Base-by-base conservation (phyloP, 1,284 basidiomycete genomes). In the Vanrija pseudolonga region DNA sequence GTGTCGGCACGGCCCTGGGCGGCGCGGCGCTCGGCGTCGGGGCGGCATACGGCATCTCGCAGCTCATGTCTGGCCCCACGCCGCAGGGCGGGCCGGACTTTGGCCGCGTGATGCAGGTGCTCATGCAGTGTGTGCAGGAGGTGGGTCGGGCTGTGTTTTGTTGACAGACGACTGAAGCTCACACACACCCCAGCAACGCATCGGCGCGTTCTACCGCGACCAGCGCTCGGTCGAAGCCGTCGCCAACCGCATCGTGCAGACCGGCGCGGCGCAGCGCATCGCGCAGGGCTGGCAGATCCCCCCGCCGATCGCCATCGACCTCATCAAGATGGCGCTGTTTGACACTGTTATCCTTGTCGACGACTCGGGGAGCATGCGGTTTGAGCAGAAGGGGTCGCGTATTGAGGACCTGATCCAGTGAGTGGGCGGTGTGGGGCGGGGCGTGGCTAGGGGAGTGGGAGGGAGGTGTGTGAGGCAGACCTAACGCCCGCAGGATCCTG, bases 171-270 rank as follows among this genome's bases (percentile, higher is more conserved):
- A n/a, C n/a, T n/a, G n/a, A n/a, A n/a, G n/a, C n/a, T n/a, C n/a
- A n/a, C n/a, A n/a, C n/a, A 57, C 49, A 6, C 4, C 18, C 9
- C 49, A 77, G 67, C 78, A 80, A 74, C 67, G 67, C 39, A 62
- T 79, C 45, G 63, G 67, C 45, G 71, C 75, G 1, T 80, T 80
- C 69, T 79, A 77, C 68, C 77, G 74, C 57, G 77, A 76, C 18
- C 78, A 71, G 1, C 73, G 73, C 2, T 63, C 65, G 9, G 62
- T 78, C 41, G 72, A 77, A 51, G 67, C 65, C 32, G 72, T 80
- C 56, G 78, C 78, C 6, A 66, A 73, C 46, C 66, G 69, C 38
- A 71, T 80, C 41, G 72, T 71, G 4, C 65, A 68, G 18, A 71
- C 71, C 1, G 77, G 78, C 43, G 72, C 71, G 0, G 61, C 79